Percentiles rank a stretch among this genome's conserved stretches.
These are phyloP conservation scores for Chaetomium sp. DNA, from an alignment of 2,329 filamentous ascomycete species.

Conservation along the genomic window DNA sequence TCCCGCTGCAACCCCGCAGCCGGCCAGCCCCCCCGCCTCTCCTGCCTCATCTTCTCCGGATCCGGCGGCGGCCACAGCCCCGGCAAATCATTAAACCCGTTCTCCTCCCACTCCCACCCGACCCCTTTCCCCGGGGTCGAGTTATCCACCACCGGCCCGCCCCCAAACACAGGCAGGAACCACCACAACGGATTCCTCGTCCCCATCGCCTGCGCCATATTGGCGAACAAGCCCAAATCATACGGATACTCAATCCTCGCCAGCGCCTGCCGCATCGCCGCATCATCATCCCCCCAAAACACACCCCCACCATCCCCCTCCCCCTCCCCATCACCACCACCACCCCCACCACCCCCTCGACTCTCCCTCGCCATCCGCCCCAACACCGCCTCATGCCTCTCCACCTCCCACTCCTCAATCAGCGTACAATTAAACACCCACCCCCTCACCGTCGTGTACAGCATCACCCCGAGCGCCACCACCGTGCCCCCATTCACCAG, in stretches of 20 bases:
- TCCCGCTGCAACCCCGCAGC: slow-evolving; percentile 36
- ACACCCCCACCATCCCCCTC: slow-evolving; percentile 36
- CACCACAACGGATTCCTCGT: slow-evolving; percentile 65
- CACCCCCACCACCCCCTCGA: slow-evolving; percentile 17
- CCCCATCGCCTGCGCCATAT: slow-evolving; percentile 77
- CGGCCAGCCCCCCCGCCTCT: slow-evolving; percentile 44
- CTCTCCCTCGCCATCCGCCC: slow-evolving; percentile 41
- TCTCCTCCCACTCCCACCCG: slow-evolving; percentile 70
- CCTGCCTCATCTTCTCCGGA: slow-evolving; percentile 60
- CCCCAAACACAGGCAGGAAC: slow-evolving; percentile 66
- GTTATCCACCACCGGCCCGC: slow-evolving; percentile 48
- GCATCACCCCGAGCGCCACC: slow-evolving; percentile 65
- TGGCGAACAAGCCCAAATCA: slow-evolving; percentile 73
- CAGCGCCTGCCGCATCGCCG: slow-evolving; percentile 49
- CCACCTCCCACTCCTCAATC: slow-evolving; percentile 77
- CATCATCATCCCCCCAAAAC: slow-evolving; percentile 39
- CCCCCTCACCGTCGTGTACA: slow-evolving; percentile 62
- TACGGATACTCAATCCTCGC: slow-evolving; percentile 77
- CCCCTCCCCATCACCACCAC: slow-evolving; percentile 22
- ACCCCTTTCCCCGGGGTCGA: slow-evolving; percentile 43
- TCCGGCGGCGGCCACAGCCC: slow-evolving; percentile 66
- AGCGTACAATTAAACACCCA: slow-evolving; percentile 73
- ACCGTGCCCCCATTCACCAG: slow-evolving; percentile 61
- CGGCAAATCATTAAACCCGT: slow-evolving; percentile 70
- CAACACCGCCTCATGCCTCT: slow-evolving; percentile 62